Percentiles rank a stretch among this genome's conserved stretches.
phyloP scores from a whole-genome alignment of 2,329 filamentous ascomycete species.

The Exophiala sp. region DNA sequence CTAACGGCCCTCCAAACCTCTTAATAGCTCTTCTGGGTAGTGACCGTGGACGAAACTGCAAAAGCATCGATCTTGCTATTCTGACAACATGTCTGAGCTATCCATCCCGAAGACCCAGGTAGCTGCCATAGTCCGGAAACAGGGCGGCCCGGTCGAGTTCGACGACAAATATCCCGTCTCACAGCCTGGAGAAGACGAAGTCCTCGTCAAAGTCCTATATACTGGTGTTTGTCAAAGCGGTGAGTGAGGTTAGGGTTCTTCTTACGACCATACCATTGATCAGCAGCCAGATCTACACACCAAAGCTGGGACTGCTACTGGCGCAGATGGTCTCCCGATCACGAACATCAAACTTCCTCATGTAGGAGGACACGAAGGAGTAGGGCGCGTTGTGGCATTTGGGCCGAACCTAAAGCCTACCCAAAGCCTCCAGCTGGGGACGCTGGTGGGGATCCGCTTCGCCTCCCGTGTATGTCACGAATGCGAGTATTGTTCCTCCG shows the following conservation, averaged over 20 bases:
- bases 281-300: slow-evolving; percentile 37
- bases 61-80: not conserved
- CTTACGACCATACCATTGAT: not conserved
- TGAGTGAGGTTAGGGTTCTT: slow-evolving; percentile 25
- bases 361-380: slow-evolving; percentile 44
- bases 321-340: slow-evolving; percentile 39
- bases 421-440: slow-evolving; percentile 36
- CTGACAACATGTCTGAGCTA: slow-evolving; percentile 10
- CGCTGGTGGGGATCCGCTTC: slow-evolving; percentile 42
- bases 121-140: slow-evolving; percentile 39
- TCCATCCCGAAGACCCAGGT: slow-evolving; percentile 32
- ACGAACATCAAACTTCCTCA: slow-evolving; percentile 43
- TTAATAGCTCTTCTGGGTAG: not conserved
- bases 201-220: slow-evolving; percentile 43
- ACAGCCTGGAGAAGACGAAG: slow-evolving; percentile 37
- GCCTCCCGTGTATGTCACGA: slow-evolving; percentile 39
- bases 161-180: slow-evolving; percentile 40
- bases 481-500: slow-evolving; percentile 42
- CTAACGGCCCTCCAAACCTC: not conserved
- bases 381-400: slow-evolving; percentile 39
- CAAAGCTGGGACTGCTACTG: slow-evolving; percentile 37
- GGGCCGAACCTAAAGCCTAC: slow-evolving; percentile 30
- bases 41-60: not conserved
- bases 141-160: slow-evolving; percentile 40
- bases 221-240: slow-evolving; percentile 44